Evolutionary conservation across 2,329 filamentous ascomycete genomes (phyloP), one percentile per base, ranked within the genome.

Genomic region (Nothophaeocryptopus gaeumannii): DNA sequence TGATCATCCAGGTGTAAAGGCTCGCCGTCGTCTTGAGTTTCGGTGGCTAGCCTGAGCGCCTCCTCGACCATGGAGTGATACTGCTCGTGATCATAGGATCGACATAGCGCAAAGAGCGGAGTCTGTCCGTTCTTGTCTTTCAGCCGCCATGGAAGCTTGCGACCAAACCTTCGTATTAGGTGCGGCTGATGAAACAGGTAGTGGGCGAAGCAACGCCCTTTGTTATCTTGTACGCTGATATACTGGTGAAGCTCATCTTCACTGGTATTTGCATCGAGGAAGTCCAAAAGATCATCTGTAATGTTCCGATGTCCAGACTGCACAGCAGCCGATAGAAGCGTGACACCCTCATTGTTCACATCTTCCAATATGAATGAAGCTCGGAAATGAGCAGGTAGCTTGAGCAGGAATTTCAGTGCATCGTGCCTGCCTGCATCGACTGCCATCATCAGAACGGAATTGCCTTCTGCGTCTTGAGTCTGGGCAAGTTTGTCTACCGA

Each of bases 61-160:
- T 84, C 81, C 58, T 88, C 84, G 0, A 99, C 88, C 93, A 99
- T 97, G 39, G 78, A 75, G 45, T 82, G 81, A 70, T 99, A 99
- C 59, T 91, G 79, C 1, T 84, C 79, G 68, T 99, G 90, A 65
- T 99, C 93, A 64, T 99, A 99, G 0, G 90, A 97, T 60, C 93
- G 83, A 68, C 91, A 97, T 1, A 97, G 77, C 2, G 93, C 93
- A 67, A 99, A 97, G 8, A 99, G 74, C 1, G 93, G 95, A n/a
- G 95, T 99, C 70, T 97, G 93, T 0, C 93, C 93, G 65, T 97
- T 96, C 67, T 90, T 95, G 70, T 99, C 93, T 59, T 86, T 89
- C 68, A 95, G 83, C 50, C 83, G 81, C 93, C 93, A 99, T 8
- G 89, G 88, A 45, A 99, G 75, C 58, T 92, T 72, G 52, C 80